Evolutionary conservation across 2,329 filamentous ascomycete genomes (phyloP).

Genomic region (Pseudonectria buxi): DNA sequence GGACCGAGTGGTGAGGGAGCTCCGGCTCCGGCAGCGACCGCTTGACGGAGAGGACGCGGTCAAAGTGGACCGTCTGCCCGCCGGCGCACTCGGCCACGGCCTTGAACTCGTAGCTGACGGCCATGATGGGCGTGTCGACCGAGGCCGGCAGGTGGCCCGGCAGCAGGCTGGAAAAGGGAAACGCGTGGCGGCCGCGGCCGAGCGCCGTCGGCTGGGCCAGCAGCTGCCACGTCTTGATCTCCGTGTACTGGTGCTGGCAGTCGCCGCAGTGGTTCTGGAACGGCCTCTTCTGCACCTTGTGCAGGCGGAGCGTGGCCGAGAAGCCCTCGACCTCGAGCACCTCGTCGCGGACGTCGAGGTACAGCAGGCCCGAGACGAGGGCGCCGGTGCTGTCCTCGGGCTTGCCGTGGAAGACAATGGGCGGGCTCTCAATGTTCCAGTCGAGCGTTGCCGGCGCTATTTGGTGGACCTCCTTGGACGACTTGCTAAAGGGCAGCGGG

Average conservation of each 20-base stretch:
- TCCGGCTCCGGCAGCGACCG: constrained; percentile 70
- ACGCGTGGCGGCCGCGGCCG: constrained; percentile 58
- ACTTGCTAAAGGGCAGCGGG: constrained; percentile 35
- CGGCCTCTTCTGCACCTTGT: constrained; percentile 72
- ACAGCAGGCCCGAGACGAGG: constrained; percentile 76
- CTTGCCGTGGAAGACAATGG: constrained; percentile 74
- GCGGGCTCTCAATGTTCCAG: constrained; percentile 75
- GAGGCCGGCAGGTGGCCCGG: constrained; percentile 80
- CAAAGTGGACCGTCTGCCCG: constrained; percentile 54
- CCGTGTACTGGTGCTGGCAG: constrained; percentile 64
- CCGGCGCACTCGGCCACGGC: constrained; percentile 57
- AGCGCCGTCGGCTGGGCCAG: constrained; percentile 50
- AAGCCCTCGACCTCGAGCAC: constrained; percentile 63
- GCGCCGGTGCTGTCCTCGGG: constrained; percentile 73
- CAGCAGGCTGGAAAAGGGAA: constrained; percentile 84
- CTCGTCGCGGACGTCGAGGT: constrained; percentile 63
- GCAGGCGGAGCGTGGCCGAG: constrained; percentile 63
- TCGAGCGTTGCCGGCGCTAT: constrained; percentile 38
- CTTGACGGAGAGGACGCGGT: constrained; percentile 64
- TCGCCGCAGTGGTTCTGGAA: constrained; percentile 71
- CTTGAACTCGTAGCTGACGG: constrained; percentile 72
- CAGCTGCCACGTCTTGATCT: constrained; percentile 75
- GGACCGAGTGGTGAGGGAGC: constrained; percentile 78
- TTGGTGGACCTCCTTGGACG: constrained; percentile 33
- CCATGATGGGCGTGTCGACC: constrained; percentile 65